Conservation (phyloP, 257 asterid genomes). For the Solanum chiquidenum region DNA sequence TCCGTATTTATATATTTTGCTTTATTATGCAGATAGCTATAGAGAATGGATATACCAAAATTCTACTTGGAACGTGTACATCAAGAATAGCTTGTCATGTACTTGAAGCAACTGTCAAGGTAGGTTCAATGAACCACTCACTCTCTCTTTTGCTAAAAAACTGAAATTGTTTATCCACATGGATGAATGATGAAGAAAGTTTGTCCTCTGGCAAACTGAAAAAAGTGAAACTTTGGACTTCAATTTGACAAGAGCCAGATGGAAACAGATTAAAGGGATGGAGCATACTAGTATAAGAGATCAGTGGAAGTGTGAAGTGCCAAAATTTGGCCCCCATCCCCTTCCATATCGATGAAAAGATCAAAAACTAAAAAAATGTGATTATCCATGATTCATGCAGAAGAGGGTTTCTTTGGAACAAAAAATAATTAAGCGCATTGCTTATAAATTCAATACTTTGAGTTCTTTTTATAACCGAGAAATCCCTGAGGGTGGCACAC, state of each 20-base stretch:
- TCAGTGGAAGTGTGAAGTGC: not conserved
- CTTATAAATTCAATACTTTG: not conserved
- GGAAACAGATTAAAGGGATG: not conserved
- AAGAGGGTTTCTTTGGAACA: not conserved
- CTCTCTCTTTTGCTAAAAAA: not conserved
- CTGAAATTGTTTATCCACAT: not conserved
- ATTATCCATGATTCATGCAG: not conserved
- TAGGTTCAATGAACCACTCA: constrained; percentile 4
- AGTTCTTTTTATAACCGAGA: not conserved
- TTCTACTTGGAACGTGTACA: constrained; percentile 63
- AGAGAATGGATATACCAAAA: constrained; percentile 74
- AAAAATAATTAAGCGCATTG: not conserved
- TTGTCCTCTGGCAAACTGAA: not conserved
- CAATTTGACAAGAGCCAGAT: not conserved
- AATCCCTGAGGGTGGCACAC: not conserved
- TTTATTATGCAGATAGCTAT: constrained; percentile 52
- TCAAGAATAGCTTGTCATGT: constrained; percentile 89
- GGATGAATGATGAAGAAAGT: not conserved
- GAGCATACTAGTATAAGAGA: not conserved
- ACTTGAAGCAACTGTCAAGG: constrained; percentile 96
- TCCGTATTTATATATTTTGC: not conserved
- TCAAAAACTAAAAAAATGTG: not conserved
- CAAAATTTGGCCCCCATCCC: not conserved
- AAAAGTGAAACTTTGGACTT: not conserved
- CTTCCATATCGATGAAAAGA: not conserved